Conservation (phyloP, 73 alveolate species). For the Effrenium voratum region DNA sequence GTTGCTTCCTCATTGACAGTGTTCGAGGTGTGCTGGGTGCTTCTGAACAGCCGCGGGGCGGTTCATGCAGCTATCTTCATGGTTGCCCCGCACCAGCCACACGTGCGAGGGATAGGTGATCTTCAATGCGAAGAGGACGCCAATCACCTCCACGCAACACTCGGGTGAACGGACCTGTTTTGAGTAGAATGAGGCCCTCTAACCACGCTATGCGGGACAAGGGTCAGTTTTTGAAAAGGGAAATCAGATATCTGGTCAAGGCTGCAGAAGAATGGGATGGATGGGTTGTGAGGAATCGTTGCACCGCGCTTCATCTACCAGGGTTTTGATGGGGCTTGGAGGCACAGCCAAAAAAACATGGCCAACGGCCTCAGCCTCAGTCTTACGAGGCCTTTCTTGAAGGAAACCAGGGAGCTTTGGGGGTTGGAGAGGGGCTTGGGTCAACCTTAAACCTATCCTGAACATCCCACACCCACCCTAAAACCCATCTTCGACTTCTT, state of each 20-base stretch:
- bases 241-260: neutral
- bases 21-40: too few relatives aligned
- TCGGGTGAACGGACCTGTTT: neutral
- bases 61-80: slow-evolving; percentile 53
- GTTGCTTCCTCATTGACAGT: neutral
- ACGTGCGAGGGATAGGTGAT: slow-evolving; percentile 15
- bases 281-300: neutral
- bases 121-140: slow-evolving; percentile 73
- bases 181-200: neutral
- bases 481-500: too few relatives aligned
- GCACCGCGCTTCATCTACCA: too few relatives aligned
- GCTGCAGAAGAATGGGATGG: neutral
- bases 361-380: too few relatives aligned
- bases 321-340: too few relatives aligned
- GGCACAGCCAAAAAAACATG: too few relatives aligned
- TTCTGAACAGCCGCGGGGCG: slow-evolving; percentile 23
- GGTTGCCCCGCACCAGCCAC: slow-evolving; percentile 72
- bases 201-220: neutral
- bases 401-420: too few relatives aligned
- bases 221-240: neutral
- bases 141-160: slow-evolving; percentile 32
- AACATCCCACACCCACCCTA: too few relatives aligned
- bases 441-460: too few relatives aligned
- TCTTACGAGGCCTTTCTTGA: too few relatives aligned
- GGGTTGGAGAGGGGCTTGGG: too few relatives aligned